Evolutionary conservation across 306 rosid genomes (phyloP).

Genomic region (Dryas drummondii): DNA sequence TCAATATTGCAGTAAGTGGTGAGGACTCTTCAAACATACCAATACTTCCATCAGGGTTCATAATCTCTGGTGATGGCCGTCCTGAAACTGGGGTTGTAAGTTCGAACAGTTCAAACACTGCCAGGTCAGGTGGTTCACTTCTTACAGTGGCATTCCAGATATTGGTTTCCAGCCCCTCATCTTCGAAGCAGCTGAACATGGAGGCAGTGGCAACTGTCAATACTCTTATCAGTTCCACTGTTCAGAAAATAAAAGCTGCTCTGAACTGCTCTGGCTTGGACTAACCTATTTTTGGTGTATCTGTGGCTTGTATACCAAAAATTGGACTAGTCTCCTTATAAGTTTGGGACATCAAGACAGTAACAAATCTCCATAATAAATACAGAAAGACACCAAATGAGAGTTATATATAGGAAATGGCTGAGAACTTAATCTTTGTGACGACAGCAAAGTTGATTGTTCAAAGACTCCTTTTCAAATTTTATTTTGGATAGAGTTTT

Average conservation of each 20-base stretch:
- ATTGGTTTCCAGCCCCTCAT: constrained; percentile 15
- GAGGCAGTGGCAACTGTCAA: constrained; percentile 41
- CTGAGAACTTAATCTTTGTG: neutral
- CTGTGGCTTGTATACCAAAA: neutral
- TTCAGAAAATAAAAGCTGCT: constrained; percentile 46
- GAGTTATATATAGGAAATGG: neutral
- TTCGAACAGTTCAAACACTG: constrained; percentile 4
- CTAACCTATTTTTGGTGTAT: constrained; percentile 1
- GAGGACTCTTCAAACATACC: constrained; percentile 46
- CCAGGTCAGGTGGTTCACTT: constrained; percentile 41
- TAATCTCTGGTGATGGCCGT: constrained; percentile 49
- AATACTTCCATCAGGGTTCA: constrained; percentile 62
- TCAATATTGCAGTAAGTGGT: constrained; percentile 31
- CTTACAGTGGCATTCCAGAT: constrained; percentile 56
- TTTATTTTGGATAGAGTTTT: neutral
- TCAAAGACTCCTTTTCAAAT: neutral
- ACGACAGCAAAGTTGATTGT: neutral
- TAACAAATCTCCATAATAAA: neutral
- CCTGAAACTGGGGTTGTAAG: neutral
- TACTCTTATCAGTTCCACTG: constrained; percentile 36
- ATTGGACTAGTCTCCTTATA: neutral
- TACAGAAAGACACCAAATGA: neutral
- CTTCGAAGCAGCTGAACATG: constrained; percentile 22
- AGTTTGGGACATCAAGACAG: neutral
- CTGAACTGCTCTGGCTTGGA: constrained; percentile 37